Conservation (phyloP, 345 rosid genomes). For the Nasturtium officinale region DNA sequence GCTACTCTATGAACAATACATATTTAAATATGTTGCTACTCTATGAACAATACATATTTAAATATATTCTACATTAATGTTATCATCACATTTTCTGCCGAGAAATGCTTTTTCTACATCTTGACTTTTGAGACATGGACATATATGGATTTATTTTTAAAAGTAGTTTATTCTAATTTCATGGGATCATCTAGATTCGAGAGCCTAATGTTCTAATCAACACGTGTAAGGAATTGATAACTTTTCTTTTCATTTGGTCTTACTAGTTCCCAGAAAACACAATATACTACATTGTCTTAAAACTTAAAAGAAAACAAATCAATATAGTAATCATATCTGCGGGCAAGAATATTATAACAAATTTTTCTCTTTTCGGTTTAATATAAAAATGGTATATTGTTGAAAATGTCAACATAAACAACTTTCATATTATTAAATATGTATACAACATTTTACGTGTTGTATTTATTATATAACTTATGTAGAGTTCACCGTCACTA, state of each 20-base stretch:
- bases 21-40: too few relatives aligned
- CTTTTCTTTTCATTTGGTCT: background rate
- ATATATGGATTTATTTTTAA: background rate
- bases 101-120: background rate
- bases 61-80: background rate
- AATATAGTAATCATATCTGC: background rate
- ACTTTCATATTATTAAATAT: too few relatives aligned
- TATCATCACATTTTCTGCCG: conserved; percentile 12
- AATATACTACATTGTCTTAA: too few relatives aligned
- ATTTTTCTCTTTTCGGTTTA: too few relatives aligned
- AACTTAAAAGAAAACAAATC: too few relatives aligned
- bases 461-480: too few relatives aligned
- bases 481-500: too few relatives aligned
- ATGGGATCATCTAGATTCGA: background rate
- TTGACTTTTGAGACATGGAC: background rate
- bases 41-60: background rate
- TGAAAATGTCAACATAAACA: too few relatives aligned
- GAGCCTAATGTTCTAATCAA: background rate
- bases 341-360: background rate
- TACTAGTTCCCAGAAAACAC: background rate
- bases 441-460: too few relatives aligned
- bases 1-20: too few relatives aligned
- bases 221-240: background rate
- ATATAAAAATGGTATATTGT: too few relatives aligned
- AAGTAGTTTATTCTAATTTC: background rate